Conservation (phyloP, 176 grass and related monocot species). For the Bromus sterilis region DNA sequence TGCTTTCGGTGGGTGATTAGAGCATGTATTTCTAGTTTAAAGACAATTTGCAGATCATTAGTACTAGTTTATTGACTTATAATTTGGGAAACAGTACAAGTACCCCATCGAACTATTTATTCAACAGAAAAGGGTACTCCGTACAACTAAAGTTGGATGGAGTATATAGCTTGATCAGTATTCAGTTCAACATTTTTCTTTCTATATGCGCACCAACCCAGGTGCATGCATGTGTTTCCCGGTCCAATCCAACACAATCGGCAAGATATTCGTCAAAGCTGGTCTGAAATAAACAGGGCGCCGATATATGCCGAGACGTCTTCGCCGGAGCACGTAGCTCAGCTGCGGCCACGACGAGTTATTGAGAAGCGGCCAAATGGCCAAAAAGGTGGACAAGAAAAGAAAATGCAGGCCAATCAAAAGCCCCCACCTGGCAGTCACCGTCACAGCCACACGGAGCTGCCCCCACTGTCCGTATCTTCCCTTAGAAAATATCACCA, state of each 20-base stretch:
- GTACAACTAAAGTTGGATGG: background rate
- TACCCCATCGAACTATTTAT: background rate
- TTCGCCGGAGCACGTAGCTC: background rate
- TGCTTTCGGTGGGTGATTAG: background rate
- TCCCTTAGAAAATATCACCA: background rate
- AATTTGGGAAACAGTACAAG: background rate
- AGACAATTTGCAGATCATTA: too few species aligned
- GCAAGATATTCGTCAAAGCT: conserved; percentile 23
- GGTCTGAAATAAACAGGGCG: conserved; percentile 31
- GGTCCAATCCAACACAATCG: background rate
- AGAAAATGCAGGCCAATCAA: background rate
- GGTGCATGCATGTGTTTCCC: conserved; percentile 22
- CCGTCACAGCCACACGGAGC: background rate
- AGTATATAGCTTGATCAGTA: background rate
- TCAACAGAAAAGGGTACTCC: background rate
- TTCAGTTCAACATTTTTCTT: too few species aligned
- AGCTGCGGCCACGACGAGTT: conserved; percentile 16
- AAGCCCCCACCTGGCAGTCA: conserved; percentile 1
- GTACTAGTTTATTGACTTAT: background rate
- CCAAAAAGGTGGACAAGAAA: background rate
- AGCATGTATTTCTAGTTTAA: too few species aligned
- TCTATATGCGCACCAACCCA: background rate
- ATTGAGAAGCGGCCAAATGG: background rate
- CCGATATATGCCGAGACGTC: conserved; percentile 10
- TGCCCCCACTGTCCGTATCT: too few species aligned